Evolutionary conservation across 768 basidiomycete genomes (phyloP), one percentile per base, ranked within the genome.

Genomic region (Tricholoma flavovirens): DNA sequence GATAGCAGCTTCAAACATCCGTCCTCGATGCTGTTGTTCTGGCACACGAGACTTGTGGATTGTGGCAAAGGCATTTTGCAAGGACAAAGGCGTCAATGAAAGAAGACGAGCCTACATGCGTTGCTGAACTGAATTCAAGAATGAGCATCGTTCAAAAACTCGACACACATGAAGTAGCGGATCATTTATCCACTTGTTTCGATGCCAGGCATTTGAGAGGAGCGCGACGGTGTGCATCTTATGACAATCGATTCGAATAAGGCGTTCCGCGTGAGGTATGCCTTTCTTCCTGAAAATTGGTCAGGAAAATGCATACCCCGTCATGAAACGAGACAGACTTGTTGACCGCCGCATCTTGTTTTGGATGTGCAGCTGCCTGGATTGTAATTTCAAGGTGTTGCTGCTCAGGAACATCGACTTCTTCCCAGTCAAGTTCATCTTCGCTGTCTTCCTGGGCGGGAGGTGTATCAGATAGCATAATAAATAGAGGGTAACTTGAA

Each of bases 171-270:
- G 93, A 26, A 98, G 74, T 10, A 96, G 72, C 1, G 76, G 71
- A 62, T 97, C 90, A 53, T 91, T 93, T 12, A 92, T 64, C 88
- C 90, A 96, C 56, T 73, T 75, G 65, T 99, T 98, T 38, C 97
- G 82, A 19, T 83, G 70, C 45, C 77, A 70, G 4, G 86, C 90
- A 65, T 87, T 92, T 12, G 81, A 80, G 11, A 98, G 78, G 12
- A 97, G 77, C n/a, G 81, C 74, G 10, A 95, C 71, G 8, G 93
- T 90, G 63, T 99, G 97, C 12, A 93, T 75, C 71, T 96, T 95
- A 74, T 98, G 96, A 53, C 83, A 85, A 56, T 88, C 82, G 46
- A 95, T 81, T 32, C 94, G 80, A 8, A 84, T 67, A 40, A 86
- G 73, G 11, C 94, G 83, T 64, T 95, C 90, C 12, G 82, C 82